phyloP scores from a whole-genome alignment of 2,329 filamentous ascomycete species.

The Trichoderma pleuroti region DNA sequence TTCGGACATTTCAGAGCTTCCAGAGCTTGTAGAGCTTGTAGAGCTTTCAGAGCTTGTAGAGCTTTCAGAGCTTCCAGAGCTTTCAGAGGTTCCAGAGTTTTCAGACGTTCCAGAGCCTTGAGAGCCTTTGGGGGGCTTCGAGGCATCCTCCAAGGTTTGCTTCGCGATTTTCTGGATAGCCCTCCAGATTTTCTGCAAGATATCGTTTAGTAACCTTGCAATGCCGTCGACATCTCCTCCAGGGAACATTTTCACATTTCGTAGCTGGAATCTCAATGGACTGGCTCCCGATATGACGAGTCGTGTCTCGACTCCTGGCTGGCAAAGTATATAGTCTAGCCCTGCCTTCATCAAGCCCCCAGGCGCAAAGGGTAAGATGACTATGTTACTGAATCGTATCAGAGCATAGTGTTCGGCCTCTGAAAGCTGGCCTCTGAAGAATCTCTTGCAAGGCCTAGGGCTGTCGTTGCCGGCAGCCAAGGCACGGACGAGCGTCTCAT shows the following conservation, averaged over 20 bases:
- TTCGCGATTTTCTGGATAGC: no score
- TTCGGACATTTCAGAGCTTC: no score
- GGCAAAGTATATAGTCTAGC: not conserved
- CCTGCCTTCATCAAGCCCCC: not conserved
- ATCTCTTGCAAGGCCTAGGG: not conserved
- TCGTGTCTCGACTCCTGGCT: not conserved
- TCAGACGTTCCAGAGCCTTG: no score
- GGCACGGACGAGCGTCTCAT: not conserved
- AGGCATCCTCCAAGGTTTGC: no score
- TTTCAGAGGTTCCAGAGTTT: no score
- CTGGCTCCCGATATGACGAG: not conserved
- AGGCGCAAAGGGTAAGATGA: not conserved
- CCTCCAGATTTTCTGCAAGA: no score
- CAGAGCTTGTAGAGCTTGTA: no score
- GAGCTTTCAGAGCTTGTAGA: no score
- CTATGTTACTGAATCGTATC: not conserved
- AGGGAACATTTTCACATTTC: conserved; percentile 88
- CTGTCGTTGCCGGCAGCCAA: not conserved
- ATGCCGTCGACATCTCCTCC: conserved; percentile 86
- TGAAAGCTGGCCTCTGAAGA: not conserved
- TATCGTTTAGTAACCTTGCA: conserved; percentile 56
- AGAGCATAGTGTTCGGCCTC: not conserved
- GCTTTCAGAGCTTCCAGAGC: no score
- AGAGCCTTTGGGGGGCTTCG: no score
- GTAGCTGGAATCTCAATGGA: conserved; percentile 45